Base-by-base conservation (phyloP, 257 asterid genomes). In the Solanum pimpinellifolium region DNA sequence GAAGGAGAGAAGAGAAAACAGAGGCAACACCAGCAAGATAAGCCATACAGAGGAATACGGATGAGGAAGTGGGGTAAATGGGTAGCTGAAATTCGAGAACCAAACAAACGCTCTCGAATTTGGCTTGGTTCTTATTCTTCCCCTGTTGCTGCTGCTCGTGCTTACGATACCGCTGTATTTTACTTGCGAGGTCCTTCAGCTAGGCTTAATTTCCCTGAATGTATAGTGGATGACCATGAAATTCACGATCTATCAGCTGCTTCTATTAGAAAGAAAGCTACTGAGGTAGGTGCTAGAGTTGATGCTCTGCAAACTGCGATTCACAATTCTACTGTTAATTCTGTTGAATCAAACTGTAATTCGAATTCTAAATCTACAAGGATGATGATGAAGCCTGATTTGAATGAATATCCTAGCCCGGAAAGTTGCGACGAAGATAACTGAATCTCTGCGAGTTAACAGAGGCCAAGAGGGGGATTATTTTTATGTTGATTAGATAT, bases 31-130 rank as follows among this genome's bases (percentile, higher is more conserved):
- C 92, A 87, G 44, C 91, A 72, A 39, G 92, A 92, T 82, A 95
- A 95, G 76, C 98, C 94, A 41, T 96, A 94, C 87, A 84, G 97
- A 70, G 98, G 98, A 18, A 96, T 96, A 85, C 73, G 98, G 89
- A 96, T 96, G 98, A 90, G 98, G 68, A 95, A 95, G 98, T 95
- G 98, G 98, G 98, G 98, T 11, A 95, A 95, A 87, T 95, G 98
- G 98, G 98, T 95, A 12, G 98, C 98, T 83, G 98, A 95, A 90
- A 95, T 95, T 4, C 87, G 98, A 75, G 98, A 95, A 89, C 98
- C 98, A 3, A 94, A 95, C 70, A 95, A 95, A 83, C 88, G 98
- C 7, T 93, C 98, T 3, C 87, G 98, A 75, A 94, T 96, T 88
- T 96, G 98, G 98, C 94, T 95, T 35, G 98, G 98, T 29, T 95